phyloP scores from a whole-genome alignment of 495 filamentous ascomycete species.

The Parmelia sp. region DNA sequence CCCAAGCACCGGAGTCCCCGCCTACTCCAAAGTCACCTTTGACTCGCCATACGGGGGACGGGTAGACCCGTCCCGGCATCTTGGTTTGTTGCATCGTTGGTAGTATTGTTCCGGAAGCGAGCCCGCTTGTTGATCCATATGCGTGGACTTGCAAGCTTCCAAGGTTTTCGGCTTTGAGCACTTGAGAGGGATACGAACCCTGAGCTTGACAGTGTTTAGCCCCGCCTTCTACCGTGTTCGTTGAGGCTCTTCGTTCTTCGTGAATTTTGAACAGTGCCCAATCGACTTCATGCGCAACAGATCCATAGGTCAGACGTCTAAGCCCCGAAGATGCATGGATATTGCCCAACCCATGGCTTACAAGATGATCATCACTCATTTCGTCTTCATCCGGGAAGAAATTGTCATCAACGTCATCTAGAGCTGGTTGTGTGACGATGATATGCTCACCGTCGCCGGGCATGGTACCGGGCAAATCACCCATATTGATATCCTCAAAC shows the following conservation, averaged over 20 bases:
- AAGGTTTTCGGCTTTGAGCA: constrained; percentile 42
- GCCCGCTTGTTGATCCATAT: constrained; percentile 82
- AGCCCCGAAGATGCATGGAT: constrained; percentile 87
- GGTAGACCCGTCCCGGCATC: constrained; percentile 71
- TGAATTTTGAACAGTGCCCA: constrained; percentile 88
- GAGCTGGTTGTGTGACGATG: constrained; percentile 78
- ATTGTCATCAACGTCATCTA: constrained; percentile 75
- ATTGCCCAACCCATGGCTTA: constrained; percentile 69
- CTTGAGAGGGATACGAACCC: constrained; percentile 30
- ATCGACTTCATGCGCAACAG: constrained; percentile 83
- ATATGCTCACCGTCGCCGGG: constrained; percentile 64
- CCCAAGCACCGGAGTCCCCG: constrained; percentile 90
- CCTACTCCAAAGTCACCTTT: constrained; percentile 69
- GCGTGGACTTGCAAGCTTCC: constrained; percentile 75
- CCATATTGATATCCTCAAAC: constrained; percentile 59
- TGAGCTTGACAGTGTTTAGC: constrained; percentile 28
- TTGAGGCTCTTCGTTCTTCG: constrained; percentile 59
- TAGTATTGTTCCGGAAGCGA: constrained; percentile 70
- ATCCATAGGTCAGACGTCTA: constrained; percentile 57
- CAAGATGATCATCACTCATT: constrained; percentile 65
- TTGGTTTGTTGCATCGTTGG: constrained; percentile 72
- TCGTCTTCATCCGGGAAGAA: constrained; percentile 63
- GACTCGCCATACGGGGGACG: constrained; percentile 75
- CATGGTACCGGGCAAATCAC: constrained; percentile 78
- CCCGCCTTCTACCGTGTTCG: constrained; percentile 58